Evolutionary conservation across 495 filamentous ascomycete genomes (phyloP).

Genomic region (Cercophora scortea): DNA sequence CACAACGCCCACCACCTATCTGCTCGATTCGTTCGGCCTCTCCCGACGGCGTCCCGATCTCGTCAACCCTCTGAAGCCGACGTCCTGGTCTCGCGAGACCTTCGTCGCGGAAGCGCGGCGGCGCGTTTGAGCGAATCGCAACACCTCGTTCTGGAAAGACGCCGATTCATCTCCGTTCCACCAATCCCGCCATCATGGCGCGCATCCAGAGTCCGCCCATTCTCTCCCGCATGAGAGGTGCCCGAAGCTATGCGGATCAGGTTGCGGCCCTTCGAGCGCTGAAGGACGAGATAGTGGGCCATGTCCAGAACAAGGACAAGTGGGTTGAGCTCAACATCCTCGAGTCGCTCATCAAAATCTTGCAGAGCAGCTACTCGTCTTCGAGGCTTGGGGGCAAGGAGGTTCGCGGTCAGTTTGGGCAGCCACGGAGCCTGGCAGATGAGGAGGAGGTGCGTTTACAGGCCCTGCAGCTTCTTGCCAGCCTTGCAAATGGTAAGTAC

Average conservation of each 20-base stretch:
- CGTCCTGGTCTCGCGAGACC: too few relatives aligned
- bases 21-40: too few relatives aligned
- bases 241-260: slow-evolving; percentile 53
- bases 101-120: too few relatives aligned
- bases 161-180: background rate
- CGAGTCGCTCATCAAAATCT: slow-evolving; percentile 54
- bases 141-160: background rate
- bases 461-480: slow-evolving; percentile 71
- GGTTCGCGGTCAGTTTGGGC: slow-evolving; percentile 15
- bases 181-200: slow-evolving; percentile 14
- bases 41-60: too few relatives aligned
- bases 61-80: too few relatives aligned
- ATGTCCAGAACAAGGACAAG: slow-evolving; percentile 75
- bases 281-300: slow-evolving; percentile 86
- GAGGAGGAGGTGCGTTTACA: slow-evolving; percentile 67
- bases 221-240: slow-evolving; percentile 53
- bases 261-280: slow-evolving; percentile 58
- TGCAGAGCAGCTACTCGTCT: slow-evolving; percentile 30
- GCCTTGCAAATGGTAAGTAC: slow-evolving; percentile 70
- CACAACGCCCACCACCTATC: too few relatives aligned
- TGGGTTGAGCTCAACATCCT: slow-evolving; percentile 66
- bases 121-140: too few relatives aligned
- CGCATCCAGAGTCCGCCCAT: slow-evolving; percentile 32
- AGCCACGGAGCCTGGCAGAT: slow-evolving; percentile 24
- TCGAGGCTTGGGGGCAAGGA: slow-evolving; percentile 28